Conservation (phyloP, 495 filamentous ascomycete species). For the Cryomyces minteri region DNA sequence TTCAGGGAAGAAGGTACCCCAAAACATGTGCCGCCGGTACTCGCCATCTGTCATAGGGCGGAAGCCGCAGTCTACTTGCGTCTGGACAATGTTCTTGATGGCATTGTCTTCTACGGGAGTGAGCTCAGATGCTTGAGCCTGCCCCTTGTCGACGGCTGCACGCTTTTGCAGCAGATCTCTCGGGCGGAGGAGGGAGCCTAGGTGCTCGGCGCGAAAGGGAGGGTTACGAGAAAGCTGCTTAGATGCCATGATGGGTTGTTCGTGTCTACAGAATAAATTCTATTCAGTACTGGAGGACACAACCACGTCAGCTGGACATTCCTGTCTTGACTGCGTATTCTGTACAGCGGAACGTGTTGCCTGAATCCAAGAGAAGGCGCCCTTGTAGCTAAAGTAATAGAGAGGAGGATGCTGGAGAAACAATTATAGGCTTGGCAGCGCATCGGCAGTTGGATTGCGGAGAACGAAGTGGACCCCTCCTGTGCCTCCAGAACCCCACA, state of each 20-base stretch:
- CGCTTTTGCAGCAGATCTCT: slow-evolving; percentile 47
- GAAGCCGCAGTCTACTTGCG: slow-evolving; percentile 33
- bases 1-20: slow-evolving; percentile 60
- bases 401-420: too few species aligned
- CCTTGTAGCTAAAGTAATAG: too few species aligned
- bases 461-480: too few species aligned
- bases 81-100: slow-evolving; percentile 22
- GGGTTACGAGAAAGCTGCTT: slow-evolving; percentile 33
- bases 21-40: slow-evolving; percentile 35
- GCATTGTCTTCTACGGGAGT: slow-evolving; percentile 41
- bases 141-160: slow-evolving; percentile 26
- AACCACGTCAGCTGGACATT: too few species aligned
- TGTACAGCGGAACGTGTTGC: too few species aligned
- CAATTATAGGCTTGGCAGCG: too few species aligned
- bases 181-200: slow-evolving; percentile 70
- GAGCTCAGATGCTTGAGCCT: slow-evolving; percentile 25
- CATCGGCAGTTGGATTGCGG: too few species aligned
- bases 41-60: slow-evolving; percentile 58
- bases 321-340: too few species aligned
- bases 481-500: too few species aligned
- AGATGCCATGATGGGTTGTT: not conserved
- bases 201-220: slow-evolving; percentile 69
- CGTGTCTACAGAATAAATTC: too few species aligned
- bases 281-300: too few species aligned
- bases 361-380: too few species aligned